Base-by-base conservation (phyloP, 306 rosid genomes). In the Hippophae rhamnoides region DNA sequence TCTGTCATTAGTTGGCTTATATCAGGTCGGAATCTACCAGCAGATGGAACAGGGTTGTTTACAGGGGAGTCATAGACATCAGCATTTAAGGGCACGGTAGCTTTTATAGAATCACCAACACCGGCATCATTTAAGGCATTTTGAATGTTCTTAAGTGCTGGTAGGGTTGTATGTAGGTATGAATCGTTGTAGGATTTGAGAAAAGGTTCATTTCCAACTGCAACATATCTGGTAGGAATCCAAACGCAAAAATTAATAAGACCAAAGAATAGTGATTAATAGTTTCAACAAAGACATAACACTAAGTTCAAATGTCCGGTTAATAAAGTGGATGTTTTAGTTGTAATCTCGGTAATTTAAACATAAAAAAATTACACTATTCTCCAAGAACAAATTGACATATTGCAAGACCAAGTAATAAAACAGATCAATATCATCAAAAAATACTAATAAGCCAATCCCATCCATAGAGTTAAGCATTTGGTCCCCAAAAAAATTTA, bases 131-230 rank as follows among this genome's bases (percentile, higher is more conserved):
- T 88, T 10, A 92, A 84, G 61, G 99, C 96, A 52, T 81, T 92
- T 72, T 92, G 99, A 68, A 92, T 86, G 84, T 92, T 92, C 73
- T 88, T 78, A 43, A 92, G 86, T 38, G 99, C 99, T 13, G 99
- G 99, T 5, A 88, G 52, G 43, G 99, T 92, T 66, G 77, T 11
- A 43, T 92, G 88, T 75, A 88, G 52, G 79, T 88, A 92, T 25
- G 99, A 78, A 64, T 84, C 84, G 52, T 92, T 88, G 78, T 92
- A 92, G 48, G 99, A 72, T 74, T 80, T 64, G 62, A 92, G 79
- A 79, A 92, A 92, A 68, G 99, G 99, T 69, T 92, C 99, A 25
- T 92, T 92, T 23, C 99, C 99, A 67, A 92, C 99, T 23, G 99
- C 99, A 47, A 86, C 99, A 75, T 83, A 92, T 75, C 99, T 92